Percentiles rank a stretch among this genome's conserved stretches.
These are phyloP conservation scores for Paramecium tetraurelia DNA, from an alignment of 73 alveolate genomes.

Conservation along the genomic window DNA sequence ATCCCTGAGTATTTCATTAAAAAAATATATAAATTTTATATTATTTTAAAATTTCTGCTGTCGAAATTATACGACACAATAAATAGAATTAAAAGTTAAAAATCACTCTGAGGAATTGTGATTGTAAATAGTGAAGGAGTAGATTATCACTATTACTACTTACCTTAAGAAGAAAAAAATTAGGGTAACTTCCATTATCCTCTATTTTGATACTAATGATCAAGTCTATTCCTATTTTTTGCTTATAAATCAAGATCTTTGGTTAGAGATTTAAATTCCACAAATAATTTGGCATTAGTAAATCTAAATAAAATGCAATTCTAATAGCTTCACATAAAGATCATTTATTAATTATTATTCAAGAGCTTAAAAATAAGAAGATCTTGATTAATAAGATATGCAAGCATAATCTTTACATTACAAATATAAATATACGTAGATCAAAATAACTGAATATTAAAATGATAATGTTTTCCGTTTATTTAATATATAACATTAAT, in stretches of 20 bases:
- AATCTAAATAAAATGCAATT: slow-evolving; percentile 93
- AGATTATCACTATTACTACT: neutral
- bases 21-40: neutral
- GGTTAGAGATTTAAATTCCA: slow-evolving; percentile 81
- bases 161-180: neutral
- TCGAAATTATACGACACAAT: slow-evolving; percentile 22
- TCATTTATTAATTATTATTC: slow-evolving; percentile 85
- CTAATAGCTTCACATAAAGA: slow-evolving; percentile 88
- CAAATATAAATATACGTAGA: too few species aligned
- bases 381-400: neutral
- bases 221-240: slow-evolving; percentile 66
- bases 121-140: neutral
- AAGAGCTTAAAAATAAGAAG: slow-evolving; percentile 68
- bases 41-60: neutral
- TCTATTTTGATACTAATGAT: neutral
- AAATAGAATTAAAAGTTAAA: slow-evolving; percentile 35
- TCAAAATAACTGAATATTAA: neutral
- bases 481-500: too few species aligned
- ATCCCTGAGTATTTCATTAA: neutral
- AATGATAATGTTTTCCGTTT: too few species aligned
- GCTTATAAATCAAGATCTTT: slow-evolving; percentile 79
- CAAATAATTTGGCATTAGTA: slow-evolving; percentile 90
- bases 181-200: neutral
- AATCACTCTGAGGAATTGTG: slow-evolving; percentile 27
- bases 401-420: too few species aligned